These are phyloP conservation scores for Cryomyces minteri DNA, from an alignment of 495 filamentous ascomycete species.

Conservation along the genomic window DNA sequence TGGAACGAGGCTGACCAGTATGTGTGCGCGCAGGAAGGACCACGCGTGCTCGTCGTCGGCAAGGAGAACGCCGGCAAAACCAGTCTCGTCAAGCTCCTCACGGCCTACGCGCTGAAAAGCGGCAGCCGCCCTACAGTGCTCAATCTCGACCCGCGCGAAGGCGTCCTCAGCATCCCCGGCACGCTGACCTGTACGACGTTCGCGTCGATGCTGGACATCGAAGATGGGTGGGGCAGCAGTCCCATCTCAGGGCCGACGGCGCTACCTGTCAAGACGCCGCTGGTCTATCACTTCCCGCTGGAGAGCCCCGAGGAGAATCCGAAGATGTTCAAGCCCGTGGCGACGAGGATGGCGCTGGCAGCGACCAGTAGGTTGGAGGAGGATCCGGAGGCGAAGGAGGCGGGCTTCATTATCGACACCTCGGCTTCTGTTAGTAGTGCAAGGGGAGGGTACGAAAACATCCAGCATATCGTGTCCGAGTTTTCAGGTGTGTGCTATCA, in stretches of 20 bases:
- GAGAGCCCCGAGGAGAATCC: conserved; percentile 56
- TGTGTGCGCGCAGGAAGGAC: conserved; percentile 25
- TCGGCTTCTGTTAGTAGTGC: conserved; percentile 46
- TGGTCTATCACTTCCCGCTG: conserved; percentile 81
- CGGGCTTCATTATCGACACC: conserved; percentile 77
- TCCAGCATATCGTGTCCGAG: conserved; percentile 72
- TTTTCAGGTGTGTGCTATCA: conserved; percentile 46
- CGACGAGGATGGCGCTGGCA: conserved; percentile 62
- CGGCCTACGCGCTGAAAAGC: conserved; percentile 58
- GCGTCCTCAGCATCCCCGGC: conserved; percentile 70
- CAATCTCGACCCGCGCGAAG: conserved; percentile 73
- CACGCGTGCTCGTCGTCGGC: conserved; percentile 71
- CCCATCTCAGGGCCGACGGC: conserved; percentile 78
- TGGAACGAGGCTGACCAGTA: too few relatives aligned
- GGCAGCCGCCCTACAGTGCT: conserved; percentile 68
- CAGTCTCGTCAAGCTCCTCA: conserved; percentile 61
- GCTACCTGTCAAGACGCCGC: conserved; percentile 74
- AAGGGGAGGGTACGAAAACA: conserved; percentile 49
- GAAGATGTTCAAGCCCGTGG: conserved; percentile 50
- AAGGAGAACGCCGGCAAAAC: conserved; percentile 73
- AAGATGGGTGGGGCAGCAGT: conserved; percentile 79
- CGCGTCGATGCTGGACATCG: conserved; percentile 69
- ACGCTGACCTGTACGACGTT: conserved; percentile 72
- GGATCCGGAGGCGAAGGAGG: conserved; percentile 45
- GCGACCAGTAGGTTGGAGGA: conserved; percentile 63